Percentiles rank a stretch among this genome's conserved stretches.
phyloP scores from a whole-genome alignment of 2,329 filamentous ascomycete species.

The Cucurbitaria berberidis region DNA sequence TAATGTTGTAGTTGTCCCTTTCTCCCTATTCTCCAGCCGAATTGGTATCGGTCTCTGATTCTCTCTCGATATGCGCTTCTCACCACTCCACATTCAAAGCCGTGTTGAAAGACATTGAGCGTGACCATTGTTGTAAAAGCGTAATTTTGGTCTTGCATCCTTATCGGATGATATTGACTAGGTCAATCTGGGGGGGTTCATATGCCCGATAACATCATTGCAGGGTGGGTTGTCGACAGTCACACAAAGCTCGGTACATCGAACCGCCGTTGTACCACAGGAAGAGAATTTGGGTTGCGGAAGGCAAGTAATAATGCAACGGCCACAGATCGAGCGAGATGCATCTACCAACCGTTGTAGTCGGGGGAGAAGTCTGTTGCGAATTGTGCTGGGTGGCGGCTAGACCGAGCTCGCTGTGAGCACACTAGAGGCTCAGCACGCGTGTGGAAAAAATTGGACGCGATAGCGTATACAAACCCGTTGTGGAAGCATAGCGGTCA shows the following conservation, averaged over 20 bases:
- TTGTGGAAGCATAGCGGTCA: not conserved
- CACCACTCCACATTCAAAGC: not conserved
- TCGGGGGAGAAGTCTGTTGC: not conserved
- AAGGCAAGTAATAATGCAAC: not conserved
- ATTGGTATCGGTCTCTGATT: not conserved
- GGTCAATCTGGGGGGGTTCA: slow-evolving; percentile 3
- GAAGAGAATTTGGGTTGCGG: not conserved
- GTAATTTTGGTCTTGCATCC: not conserved
- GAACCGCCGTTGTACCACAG: not conserved
- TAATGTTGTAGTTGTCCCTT: not conserved
- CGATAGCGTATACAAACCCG: not conserved
- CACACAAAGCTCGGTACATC: slow-evolving; percentile 1
- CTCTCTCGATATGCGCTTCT: not conserved
- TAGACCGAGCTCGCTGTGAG: too few relatives aligned
- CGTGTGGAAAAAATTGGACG: not conserved
- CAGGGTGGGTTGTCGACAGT: slow-evolving; percentile 16
- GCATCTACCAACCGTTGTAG: not conserved
- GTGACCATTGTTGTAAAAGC: not conserved
- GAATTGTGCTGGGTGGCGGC: not conserved
- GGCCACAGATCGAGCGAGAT: not conserved
- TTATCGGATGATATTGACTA: slow-evolving; percentile 12
- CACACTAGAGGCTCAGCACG: too few relatives aligned
- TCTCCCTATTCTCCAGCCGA: not conserved
- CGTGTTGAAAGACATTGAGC: not conserved
- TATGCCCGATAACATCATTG: slow-evolving; percentile 19